A percentile compares a stretch with the other conserved stretches of the same genome.
Conservation (phyloP, 768 basidiomycete species). For the Boletus huronensis region DNA sequence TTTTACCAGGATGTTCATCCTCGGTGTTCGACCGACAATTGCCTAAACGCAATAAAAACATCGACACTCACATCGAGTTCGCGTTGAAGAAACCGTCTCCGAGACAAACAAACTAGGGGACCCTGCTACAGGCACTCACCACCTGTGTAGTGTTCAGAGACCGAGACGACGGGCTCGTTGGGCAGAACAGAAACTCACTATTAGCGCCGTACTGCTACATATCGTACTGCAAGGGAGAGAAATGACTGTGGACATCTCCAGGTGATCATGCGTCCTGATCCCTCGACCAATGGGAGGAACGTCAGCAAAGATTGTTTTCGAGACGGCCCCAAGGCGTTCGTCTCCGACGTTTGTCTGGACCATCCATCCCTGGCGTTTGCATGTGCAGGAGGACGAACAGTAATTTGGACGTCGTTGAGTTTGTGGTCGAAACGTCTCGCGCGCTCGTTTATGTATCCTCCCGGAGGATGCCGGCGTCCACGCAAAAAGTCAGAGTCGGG, state of each 20-base stretch:
- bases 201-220: slow-evolving; percentile 1
- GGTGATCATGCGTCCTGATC: slow-evolving; percentile 90
- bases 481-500: neutral
- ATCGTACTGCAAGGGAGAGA: slow-evolving; percentile 1
- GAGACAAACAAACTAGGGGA: neutral
- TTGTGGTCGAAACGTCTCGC: neutral
- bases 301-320: slow-evolving; percentile 93
- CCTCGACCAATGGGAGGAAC: slow-evolving; percentile 89
- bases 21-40: slow-evolving; percentile 39
- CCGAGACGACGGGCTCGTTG: neutral
- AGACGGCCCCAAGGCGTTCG: slow-evolving; percentile 39
- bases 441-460: slow-evolving; percentile 29
- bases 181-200: slow-evolving; percentile 9
- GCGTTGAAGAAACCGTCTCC: neutral
- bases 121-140: neutral
- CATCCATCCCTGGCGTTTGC: slow-evolving; percentile 54
- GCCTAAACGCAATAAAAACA: slow-evolving; percentile 8
- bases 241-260: slow-evolving; percentile 60
- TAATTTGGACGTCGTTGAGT: slow-evolving; percentile 78
- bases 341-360: slow-evolving; percentile 94
- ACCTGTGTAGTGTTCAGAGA: slow-evolving; percentile 2
- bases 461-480: slow-evolving; percentile 25
- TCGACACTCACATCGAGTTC: slow-evolving; percentile 27
- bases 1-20: slow-evolving; percentile 90
- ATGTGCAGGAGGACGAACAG: slow-evolving; percentile 56